Base-by-base conservation (phyloP, 495 filamentous ascomycete genomes). In the Hypoxylon rickii region DNA sequence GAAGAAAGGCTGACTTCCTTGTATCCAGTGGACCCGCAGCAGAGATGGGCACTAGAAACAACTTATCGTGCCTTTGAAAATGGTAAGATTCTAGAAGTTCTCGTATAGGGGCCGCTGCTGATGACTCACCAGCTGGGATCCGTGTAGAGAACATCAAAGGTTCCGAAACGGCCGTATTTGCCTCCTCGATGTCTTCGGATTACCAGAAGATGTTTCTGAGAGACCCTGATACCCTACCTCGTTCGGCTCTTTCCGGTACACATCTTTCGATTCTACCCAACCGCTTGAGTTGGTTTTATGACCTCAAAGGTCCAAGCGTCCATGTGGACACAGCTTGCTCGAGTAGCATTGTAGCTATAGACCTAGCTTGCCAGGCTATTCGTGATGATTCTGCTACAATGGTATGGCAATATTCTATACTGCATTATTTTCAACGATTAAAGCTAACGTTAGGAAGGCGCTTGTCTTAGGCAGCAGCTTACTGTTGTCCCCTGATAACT, bases 11-110 rank as follows among this genome's bases (percentile, higher is more conserved):
- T n/a, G n/a, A n/a, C n/a, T n/a, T n/a, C n/a, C n/a, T n/a, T n/a
- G n/a, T n/a, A n/a, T n/a, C n/a, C n/a, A n/a, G n/a, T 73, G 65
- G 68, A 72, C 26, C 70, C 70, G 1, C 34, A 46, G 41, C 58
- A 69, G 44, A 44, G 65, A 8, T 52, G 76, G 2, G 55, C 79
- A 7, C 66, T 86, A 3, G 83, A 86, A 54, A 63, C 71, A 2
- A 66, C 72, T 1, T 86, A 83, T 47, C 74, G 81, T 49, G 74
- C 72, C 0, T 60, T 85, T 16, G 81, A 86, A 44, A 69, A 74
- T 11, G 77, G 67, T 39, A 12, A n/a, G n/a, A n/a, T n/a, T n/a
- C n/a, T n/a, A n/a, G n/a, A n/a, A n/a, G n/a, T n/a, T n/a, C n/a
- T n/a, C n/a, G n/a, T n/a, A n/a, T n/a, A n/a, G n/a, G n/a, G n/a